Evolutionary conservation across 1,139 yeast genomes (phyloP), one percentile per base, ranked within the genome.

Genomic region (Pichia norvegensis): DNA sequence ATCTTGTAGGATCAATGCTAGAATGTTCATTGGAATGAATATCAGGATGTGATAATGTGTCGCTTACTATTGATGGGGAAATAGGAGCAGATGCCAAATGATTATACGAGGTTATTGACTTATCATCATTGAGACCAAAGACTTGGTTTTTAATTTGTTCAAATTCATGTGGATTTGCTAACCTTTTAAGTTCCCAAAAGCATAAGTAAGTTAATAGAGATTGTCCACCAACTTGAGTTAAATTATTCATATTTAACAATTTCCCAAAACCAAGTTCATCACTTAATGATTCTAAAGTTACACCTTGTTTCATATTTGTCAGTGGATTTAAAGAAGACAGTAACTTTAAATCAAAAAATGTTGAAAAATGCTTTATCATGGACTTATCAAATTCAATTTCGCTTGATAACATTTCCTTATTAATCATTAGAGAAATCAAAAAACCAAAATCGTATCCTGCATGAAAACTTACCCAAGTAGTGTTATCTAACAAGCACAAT

Each of bases 361-460:
- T 79, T 20, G 97, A 96, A 69, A 92, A 86, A 61, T 77, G 87
- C 48, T 78, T 72, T 40, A 73, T 67, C 45, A 88, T 72, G 74
- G 88, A 79, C 72, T 80, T 73, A 53, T 82, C 73, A 59, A 87
- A 92, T 40, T 84, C 95, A 10, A 78, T 75, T 61, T 85, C 94
- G 55, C 82, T 87, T 21, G 76, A 78, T 1, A 97, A 97, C 69
- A 92, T 83, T 43, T 73, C 70, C 49, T 78, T 76, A 63, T 87
- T 86, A 55, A 83, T 78, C 62, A 92, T 72, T 52, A 88, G 71
- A 46, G 95, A 80, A 36, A 88, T 69, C 52, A 92, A 70, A 63
- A 90, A 90, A 1, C 98, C 98, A 61, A 90, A 76, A 65, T 92
- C 98, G 65, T 92, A 92, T 16, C 97, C 98, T 1, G 88, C 83